Evolutionary conservation across 495 filamentous ascomycete species (phyloP), one percentile per base, ranked within the genome.

Genomic region (Penicillium dipodomyicola): DNA sequence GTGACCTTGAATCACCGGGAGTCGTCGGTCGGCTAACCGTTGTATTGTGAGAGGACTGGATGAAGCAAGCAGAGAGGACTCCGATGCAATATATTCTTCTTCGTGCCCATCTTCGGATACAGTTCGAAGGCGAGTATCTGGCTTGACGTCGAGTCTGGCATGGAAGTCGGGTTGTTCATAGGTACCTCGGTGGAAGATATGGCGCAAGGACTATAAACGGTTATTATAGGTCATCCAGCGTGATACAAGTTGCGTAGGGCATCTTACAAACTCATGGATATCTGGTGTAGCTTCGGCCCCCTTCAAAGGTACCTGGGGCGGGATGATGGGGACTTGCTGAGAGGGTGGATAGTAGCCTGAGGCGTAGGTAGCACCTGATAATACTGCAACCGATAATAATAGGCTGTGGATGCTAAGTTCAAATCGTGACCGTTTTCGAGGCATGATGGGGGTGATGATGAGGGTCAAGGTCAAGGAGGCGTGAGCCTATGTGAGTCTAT

Each of bases 171-270:
- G 90, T 58, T 96, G 81, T 60, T 83, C 73, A 67, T 80, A 74
- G 47, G 88, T 85, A 6, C 91, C 94, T 67, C 96, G 93, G 64
- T 94, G 91, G 72, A 90, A 91, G 52, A 97, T 85, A 72, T 97
- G 94, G 59, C 89, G 86, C 57, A 98, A 79, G 7, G 83, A 88
- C 87, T 94, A 71, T 29, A 20, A 46, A 33, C n/a, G 25, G 46
- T 62, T 19, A 69, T 59, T 53, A 60, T 6, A 46, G 12, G 22
- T 1, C 30, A 48, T 1, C 20, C n/a, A 20, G 4, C 22, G 27
- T 10, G 41, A 15, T 37, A 7, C 15, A 46, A 42, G 19, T 33
- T 22, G 41, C 30, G 40, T 55, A 9, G 43, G 57, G 44, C 41
- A 67, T 47, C 72, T 65, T 67, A 76, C 77, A 67, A 74, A 74